A percentile compares a stretch with the other conserved stretches of the same genome.
Evolutionary conservation across 1,284 basidiomycete genomes (phyloP).

Genomic region (Ganoderma meredithae): DNA sequence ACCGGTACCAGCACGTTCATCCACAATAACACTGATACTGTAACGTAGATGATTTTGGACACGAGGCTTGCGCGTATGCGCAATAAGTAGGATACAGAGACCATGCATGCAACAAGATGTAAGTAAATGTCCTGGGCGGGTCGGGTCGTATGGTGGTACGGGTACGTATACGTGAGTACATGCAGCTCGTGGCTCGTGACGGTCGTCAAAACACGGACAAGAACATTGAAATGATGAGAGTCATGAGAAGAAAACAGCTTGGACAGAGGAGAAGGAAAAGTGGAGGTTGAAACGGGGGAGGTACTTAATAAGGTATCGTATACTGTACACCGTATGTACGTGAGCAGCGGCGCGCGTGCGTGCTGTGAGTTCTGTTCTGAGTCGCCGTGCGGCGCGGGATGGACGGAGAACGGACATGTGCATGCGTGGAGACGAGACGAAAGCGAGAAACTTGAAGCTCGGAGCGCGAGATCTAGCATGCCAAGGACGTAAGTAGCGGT

Average conservation of each 20-base stretch:
- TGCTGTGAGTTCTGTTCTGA: neutral
- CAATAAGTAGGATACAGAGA: constrained; percentile 1
- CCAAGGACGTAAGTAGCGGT: neutral
- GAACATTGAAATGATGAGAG: neutral
- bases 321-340: neutral
- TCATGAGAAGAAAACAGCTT: neutral
- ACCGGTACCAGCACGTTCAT: no score
- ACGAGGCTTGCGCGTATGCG: neutral
- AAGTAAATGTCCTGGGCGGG: neutral
- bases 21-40: neutral
- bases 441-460: neutral
- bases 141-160: neutral
- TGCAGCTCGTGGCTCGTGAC: neutral
- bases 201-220: neutral
- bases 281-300: neutral
- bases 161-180: neutral
- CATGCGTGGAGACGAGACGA: neutral
- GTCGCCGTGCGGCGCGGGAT: neutral
- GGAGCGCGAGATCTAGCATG: neutral
- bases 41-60: neutral
- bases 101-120: neutral
- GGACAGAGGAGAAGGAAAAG: no score
- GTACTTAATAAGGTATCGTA: neutral
- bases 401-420: neutral
- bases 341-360: neutral